Evolutionary conservation across 2,329 filamentous ascomycete genomes (phyloP).

Genomic region (Paramyrothecium sp.): DNA sequence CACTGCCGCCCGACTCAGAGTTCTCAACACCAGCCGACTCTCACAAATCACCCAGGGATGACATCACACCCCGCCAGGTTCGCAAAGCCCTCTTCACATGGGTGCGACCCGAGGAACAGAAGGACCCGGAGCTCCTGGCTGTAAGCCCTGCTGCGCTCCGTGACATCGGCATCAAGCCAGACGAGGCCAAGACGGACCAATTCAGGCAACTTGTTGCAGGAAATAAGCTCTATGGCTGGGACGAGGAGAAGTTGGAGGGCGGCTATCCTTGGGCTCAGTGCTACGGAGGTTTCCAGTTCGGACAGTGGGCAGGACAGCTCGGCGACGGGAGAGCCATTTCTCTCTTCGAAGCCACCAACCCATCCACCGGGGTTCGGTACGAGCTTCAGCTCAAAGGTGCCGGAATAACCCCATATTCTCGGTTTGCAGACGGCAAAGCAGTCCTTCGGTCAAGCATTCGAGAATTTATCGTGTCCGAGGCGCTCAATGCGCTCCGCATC

Average conservation of each 20-base stretch:
- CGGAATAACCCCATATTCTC: conserved; percentile 88
- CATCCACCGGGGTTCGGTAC: conserved; percentile 68
- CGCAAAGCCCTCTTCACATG: conserved; percentile 85
- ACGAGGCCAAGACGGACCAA: conserved; percentile 67
- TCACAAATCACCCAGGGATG: conserved; percentile 74
- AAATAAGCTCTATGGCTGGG: conserved; percentile 78
- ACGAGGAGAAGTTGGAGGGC: conserved; percentile 61
- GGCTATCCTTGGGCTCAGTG: conserved; percentile 98
- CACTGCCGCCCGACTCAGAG: conserved; percentile 70
- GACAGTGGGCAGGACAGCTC: conserved; percentile 92
- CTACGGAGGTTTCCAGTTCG: conserved; percentile 82
- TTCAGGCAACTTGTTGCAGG: conserved; percentile 79
- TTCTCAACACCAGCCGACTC: conserved; percentile 82
- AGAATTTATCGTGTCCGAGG: conserved; percentile 91
- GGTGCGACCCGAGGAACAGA: conserved; percentile 74
- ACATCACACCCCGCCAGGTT: conserved; percentile 79
- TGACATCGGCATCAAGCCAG: conserved; percentile 73
- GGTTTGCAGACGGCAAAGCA: conserved; percentile 94
- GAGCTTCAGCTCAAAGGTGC: conserved; percentile 95
- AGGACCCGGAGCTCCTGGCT: conserved; percentile 75
- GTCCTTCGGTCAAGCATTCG: conserved; percentile 90
- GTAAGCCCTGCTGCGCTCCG: conserved; percentile 76
- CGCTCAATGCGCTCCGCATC: conserved; percentile 79
- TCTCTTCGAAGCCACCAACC: conserved; percentile 84
- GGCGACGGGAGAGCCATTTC: conserved; percentile 94